These are phyloP conservation scores for Calocybe gangraenosa DNA, from an alignment of 768 basidiomycete species.

Conservation along the genomic window DNA sequence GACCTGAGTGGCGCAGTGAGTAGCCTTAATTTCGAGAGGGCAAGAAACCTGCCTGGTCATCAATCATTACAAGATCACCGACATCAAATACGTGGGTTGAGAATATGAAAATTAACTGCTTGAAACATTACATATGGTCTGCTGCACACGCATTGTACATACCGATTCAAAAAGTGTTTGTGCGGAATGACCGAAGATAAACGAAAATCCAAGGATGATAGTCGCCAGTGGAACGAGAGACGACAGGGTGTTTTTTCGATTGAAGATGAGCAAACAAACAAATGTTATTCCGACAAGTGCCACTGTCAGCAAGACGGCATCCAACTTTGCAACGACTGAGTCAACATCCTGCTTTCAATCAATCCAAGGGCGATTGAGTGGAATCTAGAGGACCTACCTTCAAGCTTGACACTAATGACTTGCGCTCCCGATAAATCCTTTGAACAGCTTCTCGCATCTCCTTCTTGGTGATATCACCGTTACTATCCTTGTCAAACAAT, in stretches of 20 bases:
- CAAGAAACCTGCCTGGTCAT: conserved; percentile 46
- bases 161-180: conserved; percentile 77
- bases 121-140: background rate
- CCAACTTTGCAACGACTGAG: conserved; percentile 73
- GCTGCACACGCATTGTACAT: conserved; percentile 15
- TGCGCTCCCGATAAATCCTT: conserved; percentile 75
- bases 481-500: conserved; percentile 77
- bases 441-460: conserved; percentile 86
- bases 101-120: conserved; percentile 78
- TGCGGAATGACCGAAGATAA: conserved; percentile 81
- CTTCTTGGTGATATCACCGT: conserved; percentile 71
- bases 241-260: conserved; percentile 55
- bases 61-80: conserved; percentile 79
- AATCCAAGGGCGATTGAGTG: background rate
- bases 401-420: conserved; percentile 62
- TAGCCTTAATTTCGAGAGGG: background rate
- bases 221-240: conserved; percentile 79
- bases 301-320: conserved; percentile 63
- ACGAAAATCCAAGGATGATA: conserved; percentile 78
- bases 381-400: conserved; percentile 41
- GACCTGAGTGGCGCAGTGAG: conserved; percentile 6
- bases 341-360: conserved; percentile 49
- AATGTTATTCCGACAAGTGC: conserved; percentile 61
- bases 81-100: conserved; percentile 85
- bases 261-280: conserved; percentile 73